Percentiles rank a stretch among this genome's conserved stretches.
Evolutionary conservation across 192 early-diverging fungal species (phyloP).

Genomic region (Mortierella claussenii): DNA sequence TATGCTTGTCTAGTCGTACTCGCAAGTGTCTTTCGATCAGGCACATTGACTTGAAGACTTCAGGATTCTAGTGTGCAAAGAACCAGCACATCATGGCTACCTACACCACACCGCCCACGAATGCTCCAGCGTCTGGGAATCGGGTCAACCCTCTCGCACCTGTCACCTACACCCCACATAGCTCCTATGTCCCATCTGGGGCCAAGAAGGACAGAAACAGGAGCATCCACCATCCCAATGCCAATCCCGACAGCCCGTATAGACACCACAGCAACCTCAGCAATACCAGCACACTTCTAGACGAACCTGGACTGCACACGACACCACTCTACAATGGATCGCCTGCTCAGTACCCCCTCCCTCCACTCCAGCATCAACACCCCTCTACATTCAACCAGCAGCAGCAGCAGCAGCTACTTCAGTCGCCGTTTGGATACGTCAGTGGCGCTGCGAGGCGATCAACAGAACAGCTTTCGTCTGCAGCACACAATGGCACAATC

Average conservation of each 20-base stretch:
- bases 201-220: slow-evolving; percentile 18
- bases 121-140: slow-evolving; percentile 4
- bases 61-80: neutral
- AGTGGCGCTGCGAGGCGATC: slow-evolving; percentile 21
- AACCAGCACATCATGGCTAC: slow-evolving; percentile 22
- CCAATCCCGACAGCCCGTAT: slow-evolving; percentile 9
- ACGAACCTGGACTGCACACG: neutral
- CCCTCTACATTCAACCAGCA: slow-evolving; percentile 6
- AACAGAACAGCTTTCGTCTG: slow-evolving; percentile 18
- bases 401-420: slow-evolving; percentile 17
- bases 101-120: slow-evolving; percentile 25
- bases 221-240: slow-evolving; percentile 4
- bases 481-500: slow-evolving; percentile 16
- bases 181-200: slow-evolving; percentile 24
- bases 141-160: slow-evolving; percentile 35
- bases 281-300: slow-evolving; percentile 4
- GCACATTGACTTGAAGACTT: too few relatives aligned
- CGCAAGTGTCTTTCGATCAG: too few relatives aligned
- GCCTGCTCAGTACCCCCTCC: slow-evolving; percentile 6
- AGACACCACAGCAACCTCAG: slow-evolving; percentile 7
- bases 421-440: slow-evolving; percentile 16
- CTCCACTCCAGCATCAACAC: slow-evolving; percentile 30
- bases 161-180: slow-evolving; percentile 37
- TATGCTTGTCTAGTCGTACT: too few relatives aligned
- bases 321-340: slow-evolving; percentile 14